These are phyloP conservation scores for Suillus ampliporus DNA, from an alignment of 768 basidiomycete genomes.

Conservation along the genomic window DNA sequence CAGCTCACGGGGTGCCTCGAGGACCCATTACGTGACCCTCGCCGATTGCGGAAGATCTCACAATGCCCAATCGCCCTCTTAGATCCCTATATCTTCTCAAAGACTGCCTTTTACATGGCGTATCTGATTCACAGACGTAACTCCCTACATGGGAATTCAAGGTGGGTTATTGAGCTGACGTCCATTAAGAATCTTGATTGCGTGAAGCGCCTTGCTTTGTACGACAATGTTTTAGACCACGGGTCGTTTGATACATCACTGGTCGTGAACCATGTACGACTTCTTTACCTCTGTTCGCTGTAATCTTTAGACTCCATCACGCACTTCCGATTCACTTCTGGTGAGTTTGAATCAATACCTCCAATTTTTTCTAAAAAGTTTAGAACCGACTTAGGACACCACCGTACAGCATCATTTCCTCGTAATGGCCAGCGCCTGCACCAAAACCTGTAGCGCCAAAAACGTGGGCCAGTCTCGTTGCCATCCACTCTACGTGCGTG, in stretches of 20 bases:
- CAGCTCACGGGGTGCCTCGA: too few species aligned
- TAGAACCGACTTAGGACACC: neutral
- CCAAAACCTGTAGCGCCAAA: slow-evolving; percentile 79
- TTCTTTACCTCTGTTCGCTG: slow-evolving; percentile 34
- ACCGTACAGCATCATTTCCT: slow-evolving; percentile 36
- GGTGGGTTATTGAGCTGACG: slow-evolving; percentile 62
- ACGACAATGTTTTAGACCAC: slow-evolving; percentile 63
- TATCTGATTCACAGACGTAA: too few species aligned
- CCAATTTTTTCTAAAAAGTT: slow-evolving; percentile 11
- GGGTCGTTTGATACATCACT: slow-evolving; percentile 44
- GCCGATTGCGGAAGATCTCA: too few species aligned
- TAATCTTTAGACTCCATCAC: slow-evolving; percentile 46
- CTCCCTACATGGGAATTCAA: slow-evolving; percentile 15
- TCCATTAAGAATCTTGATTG: slow-evolving; percentile 60
- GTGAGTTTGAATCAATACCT: too few species aligned
- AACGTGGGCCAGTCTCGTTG: slow-evolving; percentile 93
- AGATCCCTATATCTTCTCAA: too few species aligned
- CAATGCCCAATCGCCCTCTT: too few species aligned
- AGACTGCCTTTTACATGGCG: too few species aligned
- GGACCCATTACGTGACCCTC: too few species aligned
- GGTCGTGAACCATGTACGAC: slow-evolving; percentile 34
- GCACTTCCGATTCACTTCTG: slow-evolving; percentile 40
- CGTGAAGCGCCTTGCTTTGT: slow-evolving; percentile 57
- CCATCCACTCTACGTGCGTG: slow-evolving; percentile 96
- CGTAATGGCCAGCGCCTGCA: slow-evolving; percentile 64